These are phyloP conservation scores for Boletus smithii DNA, from an alignment of 1,284 basidiomycete genomes.

Conservation along the genomic window DNA sequence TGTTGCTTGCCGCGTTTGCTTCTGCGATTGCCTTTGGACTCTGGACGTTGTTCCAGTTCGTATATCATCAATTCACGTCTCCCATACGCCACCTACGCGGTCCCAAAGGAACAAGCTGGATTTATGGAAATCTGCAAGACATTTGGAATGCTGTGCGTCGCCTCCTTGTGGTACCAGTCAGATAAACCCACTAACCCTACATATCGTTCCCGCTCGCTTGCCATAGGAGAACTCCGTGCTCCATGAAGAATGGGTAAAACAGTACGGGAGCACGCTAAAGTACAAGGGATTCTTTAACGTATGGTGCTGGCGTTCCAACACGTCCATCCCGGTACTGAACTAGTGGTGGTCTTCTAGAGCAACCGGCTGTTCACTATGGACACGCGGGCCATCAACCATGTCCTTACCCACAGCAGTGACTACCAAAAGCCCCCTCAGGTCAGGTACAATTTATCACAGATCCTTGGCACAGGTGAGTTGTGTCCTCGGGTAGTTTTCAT, in stretches of 20 bases:
- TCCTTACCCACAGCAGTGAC: slow-evolving; percentile 36
- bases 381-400: slow-evolving; percentile 36
- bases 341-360: neutral
- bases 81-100: slow-evolving; percentile 48
- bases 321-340: neutral
- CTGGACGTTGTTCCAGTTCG: too few relatives aligned
- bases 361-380: slow-evolving; percentile 34
- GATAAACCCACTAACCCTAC: neutral
- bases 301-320: slow-evolving; percentile 14
- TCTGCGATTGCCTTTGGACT: too few relatives aligned
- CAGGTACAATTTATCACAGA: slow-evolving; percentile 19
- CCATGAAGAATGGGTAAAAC: slow-evolving; percentile 50
- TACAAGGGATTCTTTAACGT: slow-evolving; percentile 50
- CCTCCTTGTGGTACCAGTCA: neutral
- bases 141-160: slow-evolving; percentile 40
- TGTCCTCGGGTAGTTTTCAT: neutral
- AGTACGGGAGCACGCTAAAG: slow-evolving; percentile 52
- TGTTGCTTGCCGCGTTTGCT: too few relatives aligned
- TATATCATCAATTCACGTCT: slow-evolving; percentile 35
- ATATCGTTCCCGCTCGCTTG: neutral
- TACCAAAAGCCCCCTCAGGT: slow-evolving; percentile 35
- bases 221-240: slow-evolving; percentile 28
- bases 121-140: slow-evolving; percentile 54
- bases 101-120: slow-evolving; percentile 44
- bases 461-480: slow-evolving; percentile 32